A percentile compares a stretch with the other conserved stretches of the same genome.
phyloP scores from a whole-genome alignment of 208 protist species.

The Wallacemonas rigidus region DNA sequence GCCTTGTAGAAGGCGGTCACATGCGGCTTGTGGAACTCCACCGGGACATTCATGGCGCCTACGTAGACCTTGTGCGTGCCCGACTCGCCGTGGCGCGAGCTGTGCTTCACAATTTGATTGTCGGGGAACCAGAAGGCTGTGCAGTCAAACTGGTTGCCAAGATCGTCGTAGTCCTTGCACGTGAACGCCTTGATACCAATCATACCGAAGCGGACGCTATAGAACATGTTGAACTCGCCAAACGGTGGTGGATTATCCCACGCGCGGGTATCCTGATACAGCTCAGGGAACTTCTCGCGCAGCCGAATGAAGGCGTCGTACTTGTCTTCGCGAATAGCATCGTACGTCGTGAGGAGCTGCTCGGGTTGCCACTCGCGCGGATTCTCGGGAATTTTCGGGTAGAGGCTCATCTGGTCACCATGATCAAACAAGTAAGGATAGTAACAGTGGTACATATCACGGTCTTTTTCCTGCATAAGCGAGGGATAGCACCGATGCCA shows the following conservation, averaged over 20 bases:
- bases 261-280: slow-evolving; percentile 90
- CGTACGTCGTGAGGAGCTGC: slow-evolving; percentile 93
- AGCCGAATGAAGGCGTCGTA: slow-evolving; percentile 92
- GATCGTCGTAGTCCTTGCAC: slow-evolving; percentile 93
- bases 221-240: slow-evolving; percentile 95
- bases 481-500: slow-evolving; percentile 91
- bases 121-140: slow-evolving; percentile 94
- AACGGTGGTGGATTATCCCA: slow-evolving; percentile 94
- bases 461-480: slow-evolving; percentile 88
- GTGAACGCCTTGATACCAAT: slow-evolving; percentile 91
- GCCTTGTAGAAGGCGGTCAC: slow-evolving; percentile 90
- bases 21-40: slow-evolving; percentile 93
- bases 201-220: slow-evolving; percentile 92
- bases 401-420: slow-evolving; percentile 91
- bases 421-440: slow-evolving; percentile 94
- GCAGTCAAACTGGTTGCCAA: slow-evolving; percentile 92
- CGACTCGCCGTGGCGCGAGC: slow-evolving; percentile 69
- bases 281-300: slow-evolving; percentile 91
- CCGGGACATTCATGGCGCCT: slow-evolving; percentile 90
- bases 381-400: slow-evolving; percentile 92
- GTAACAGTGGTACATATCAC: slow-evolving; percentile 95
- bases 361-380: slow-evolving; percentile 89
- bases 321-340: slow-evolving; percentile 93
- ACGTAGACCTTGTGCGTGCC: slow-evolving; percentile 88
- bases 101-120: slow-evolving; percentile 91